Conservation (phyloP, 2,329 filamentous ascomycete species). For the Fusarium piperis region DNA sequence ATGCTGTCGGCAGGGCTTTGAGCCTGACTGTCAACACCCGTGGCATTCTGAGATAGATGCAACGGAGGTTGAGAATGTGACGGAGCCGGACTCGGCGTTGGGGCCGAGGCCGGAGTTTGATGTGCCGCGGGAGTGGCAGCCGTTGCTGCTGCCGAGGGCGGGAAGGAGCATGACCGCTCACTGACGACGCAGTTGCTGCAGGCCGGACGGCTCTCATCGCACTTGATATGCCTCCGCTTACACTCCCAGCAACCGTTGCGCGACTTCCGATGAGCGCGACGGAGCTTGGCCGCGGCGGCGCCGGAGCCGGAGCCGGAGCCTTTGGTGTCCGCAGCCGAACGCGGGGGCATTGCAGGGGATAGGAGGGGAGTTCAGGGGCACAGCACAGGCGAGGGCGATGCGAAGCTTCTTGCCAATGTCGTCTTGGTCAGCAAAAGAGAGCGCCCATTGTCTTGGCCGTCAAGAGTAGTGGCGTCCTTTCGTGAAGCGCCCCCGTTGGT, state of each 20-base stretch:
- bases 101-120: slow-evolving; percentile 6
- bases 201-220: slow-evolving; percentile 53
- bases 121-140: slow-evolving; percentile 4
- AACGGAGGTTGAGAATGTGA: slow-evolving; percentile 9
- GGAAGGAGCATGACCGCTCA: slow-evolving; percentile 50
- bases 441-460: slow-evolving; percentile 10
- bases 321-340: slow-evolving; percentile 18
- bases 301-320: slow-evolving; percentile 28
- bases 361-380: neutral
- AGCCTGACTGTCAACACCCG: slow-evolving; percentile 15
- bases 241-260: slow-evolving; percentile 53
- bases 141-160: slow-evolving; percentile 6
- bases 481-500: neutral
- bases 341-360: slow-evolving; percentile 30
- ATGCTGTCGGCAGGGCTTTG: slow-evolving; percentile 38
- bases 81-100: slow-evolving; percentile 9
- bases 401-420: slow-evolving; percentile 1
- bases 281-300: slow-evolving; percentile 41
- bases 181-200: slow-evolving; percentile 54
- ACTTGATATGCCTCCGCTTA: slow-evolving; percentile 54
- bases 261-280: slow-evolving; percentile 53
- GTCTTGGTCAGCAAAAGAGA: neutral
- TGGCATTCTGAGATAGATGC: neutral
- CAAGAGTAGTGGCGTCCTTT: neutral
- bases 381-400: neutral